A percentile compares a stretch with the other conserved stretches of the same genome.
Evolutionary conservation across 106 monocot species (phyloP).

Genomic region (Dioscorea alata): DNA sequence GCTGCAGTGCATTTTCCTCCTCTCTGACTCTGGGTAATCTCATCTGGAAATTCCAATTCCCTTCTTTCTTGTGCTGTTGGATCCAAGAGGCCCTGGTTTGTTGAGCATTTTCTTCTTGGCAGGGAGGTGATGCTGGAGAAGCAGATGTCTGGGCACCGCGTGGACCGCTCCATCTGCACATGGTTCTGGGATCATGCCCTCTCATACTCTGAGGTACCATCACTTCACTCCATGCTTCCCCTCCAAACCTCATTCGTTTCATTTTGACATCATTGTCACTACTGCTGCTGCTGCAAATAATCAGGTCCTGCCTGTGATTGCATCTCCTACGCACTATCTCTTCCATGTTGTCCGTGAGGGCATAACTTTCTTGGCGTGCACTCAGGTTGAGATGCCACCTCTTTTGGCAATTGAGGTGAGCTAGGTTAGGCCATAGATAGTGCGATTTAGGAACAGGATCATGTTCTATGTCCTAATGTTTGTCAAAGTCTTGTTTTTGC

Average conservation of each 20-base stretch:
- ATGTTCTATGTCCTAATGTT: neutral
- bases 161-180: slow-evolving; percentile 80
- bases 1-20: slow-evolving; percentile 87
- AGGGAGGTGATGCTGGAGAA: slow-evolving; percentile 99
- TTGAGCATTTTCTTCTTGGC: neutral
- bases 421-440: too few relatives aligned
- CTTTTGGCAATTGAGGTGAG: slow-evolving; percentile 80
- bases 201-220: slow-evolving; percentile 62
- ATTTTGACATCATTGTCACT: too few relatives aligned
- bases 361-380: slow-evolving; percentile 78
- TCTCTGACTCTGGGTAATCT: slow-evolving; percentile 78
- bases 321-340: slow-evolving; percentile 89
- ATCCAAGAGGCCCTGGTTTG: neutral
- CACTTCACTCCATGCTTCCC: too few relatives aligned
- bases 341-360: slow-evolving; percentile 77
- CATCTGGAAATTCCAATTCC: neutral
- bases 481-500: slow-evolving; percentile 18
- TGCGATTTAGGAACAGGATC: neutral
- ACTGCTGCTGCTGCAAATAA: neutral
- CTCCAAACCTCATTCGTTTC: too few relatives aligned
- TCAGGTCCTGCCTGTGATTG: slow-evolving; percentile 73
- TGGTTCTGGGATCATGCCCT: slow-evolving; percentile 87
- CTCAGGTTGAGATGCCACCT: slow-evolving; percentile 93
- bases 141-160: slow-evolving; percentile 74
- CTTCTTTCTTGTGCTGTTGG: neutral